Conservation (phyloP, 2,329 filamentous ascomycete species). For the Iodosphaeria phyllophila region DNA sequence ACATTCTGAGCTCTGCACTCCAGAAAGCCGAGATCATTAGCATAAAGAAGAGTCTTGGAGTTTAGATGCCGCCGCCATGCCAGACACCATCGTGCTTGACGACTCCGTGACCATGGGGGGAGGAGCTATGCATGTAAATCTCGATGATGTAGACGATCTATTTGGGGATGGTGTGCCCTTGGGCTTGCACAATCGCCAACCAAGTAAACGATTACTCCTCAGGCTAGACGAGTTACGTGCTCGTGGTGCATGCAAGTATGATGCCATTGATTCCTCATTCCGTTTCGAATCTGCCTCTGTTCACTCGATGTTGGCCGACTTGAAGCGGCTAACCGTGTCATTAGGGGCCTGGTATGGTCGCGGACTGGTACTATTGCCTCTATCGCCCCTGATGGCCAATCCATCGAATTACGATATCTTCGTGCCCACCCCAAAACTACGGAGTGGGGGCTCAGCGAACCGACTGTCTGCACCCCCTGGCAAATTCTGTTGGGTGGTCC, state of each 20-base stretch:
- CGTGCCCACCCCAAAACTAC: conserved; percentile 49
- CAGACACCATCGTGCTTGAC: conserved; percentile 39
- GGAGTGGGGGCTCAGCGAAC: conserved; percentile 57
- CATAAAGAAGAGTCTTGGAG: too few species aligned
- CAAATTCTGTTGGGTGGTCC: conserved; percentile 43
- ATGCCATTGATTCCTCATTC: conserved; percentile 6
- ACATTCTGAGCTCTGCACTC: too few species aligned
- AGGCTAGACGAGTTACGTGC: conserved; percentile 60
- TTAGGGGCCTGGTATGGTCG: conserved; percentile 72
- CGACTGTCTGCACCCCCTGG: conserved; percentile 44
- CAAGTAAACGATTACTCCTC: conserved; percentile 48
- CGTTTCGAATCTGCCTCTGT: conserved; percentile 1
- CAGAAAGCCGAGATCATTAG: too few species aligned
- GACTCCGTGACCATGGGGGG: conserved; percentile 34
- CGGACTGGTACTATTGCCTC: conserved; percentile 71
- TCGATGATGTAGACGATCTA: conserved; percentile 52
- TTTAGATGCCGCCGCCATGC: too few species aligned
- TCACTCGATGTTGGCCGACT: neutral
- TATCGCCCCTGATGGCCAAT: conserved; percentile 52
- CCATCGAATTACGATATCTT: conserved; percentile 55
- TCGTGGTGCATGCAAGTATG: conserved; percentile 69
- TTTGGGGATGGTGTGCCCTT: conserved; percentile 53
- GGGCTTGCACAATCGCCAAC: conserved; percentile 28
- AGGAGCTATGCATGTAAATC: conserved; percentile 27
- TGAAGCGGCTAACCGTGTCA: conserved; percentile 6